A percentile compares a stretch with the other conserved stretches of the same genome.
Evolutionary conservation across 306 rosid genomes (phyloP).

Genomic region (Cucumis melo): DNA sequence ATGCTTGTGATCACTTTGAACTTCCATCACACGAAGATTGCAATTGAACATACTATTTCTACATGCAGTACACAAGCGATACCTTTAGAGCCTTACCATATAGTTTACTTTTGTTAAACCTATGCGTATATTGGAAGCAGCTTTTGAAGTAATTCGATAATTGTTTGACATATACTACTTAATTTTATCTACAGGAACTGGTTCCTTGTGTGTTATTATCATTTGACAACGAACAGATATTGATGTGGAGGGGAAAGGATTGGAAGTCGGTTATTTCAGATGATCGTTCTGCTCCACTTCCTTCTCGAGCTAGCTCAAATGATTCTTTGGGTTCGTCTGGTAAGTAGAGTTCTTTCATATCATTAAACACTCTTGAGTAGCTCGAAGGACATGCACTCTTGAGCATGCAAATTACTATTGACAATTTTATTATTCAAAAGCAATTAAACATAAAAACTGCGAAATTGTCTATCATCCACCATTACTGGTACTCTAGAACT

Average conservation of each 20-base stretch:
- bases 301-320: constrained; percentile 16
- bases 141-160: not conserved
- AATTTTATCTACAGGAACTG: constrained; percentile 53
- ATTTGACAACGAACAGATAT: constrained; percentile 70
- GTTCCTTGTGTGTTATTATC: constrained; percentile 91
- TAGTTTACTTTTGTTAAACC: not conserved
- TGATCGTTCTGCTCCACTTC: constrained; percentile 20
- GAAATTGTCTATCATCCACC: not conserved
- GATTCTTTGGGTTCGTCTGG: constrained; percentile 27
- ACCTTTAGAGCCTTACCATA: not conserved
- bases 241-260: constrained; percentile 78
- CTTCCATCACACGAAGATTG: not conserved
- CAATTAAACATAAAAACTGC: not conserved
- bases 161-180: not conserved
- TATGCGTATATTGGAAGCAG: not conserved
- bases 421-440: not conserved
- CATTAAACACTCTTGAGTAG: not conserved
- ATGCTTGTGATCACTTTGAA: not conserved
- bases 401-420: not conserved
- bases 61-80: not conserved
- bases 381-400: not conserved
- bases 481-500: not conserved
- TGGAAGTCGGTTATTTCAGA: constrained; percentile 50
- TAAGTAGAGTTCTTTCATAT: constrained; percentile 11
- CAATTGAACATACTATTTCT: not conserved